Conservation (phyloP, 352 stramenopile genomes). For the Phytophthora idaei region DNA sequence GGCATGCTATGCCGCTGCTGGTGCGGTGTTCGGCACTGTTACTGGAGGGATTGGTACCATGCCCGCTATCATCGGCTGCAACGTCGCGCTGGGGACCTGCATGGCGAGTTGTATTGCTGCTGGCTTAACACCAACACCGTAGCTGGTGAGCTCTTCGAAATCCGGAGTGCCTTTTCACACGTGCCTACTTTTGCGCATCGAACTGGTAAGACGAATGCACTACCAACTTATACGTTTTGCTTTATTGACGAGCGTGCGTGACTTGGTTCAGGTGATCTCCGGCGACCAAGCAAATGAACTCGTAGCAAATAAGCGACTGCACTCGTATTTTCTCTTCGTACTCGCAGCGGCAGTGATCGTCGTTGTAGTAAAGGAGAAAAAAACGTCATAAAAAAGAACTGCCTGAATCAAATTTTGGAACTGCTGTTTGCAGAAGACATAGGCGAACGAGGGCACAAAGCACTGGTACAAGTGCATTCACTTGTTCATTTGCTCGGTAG, state of each 20-base stretch:
- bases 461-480: too few relatives aligned
- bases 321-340: neutral
- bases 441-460: too few relatives aligned
- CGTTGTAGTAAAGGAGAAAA: too few relatives aligned
- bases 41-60: slow-evolving; percentile 21
- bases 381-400: too few relatives aligned
- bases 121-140: slow-evolving; percentile 33
- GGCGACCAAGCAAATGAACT: slow-evolving; percentile 11
- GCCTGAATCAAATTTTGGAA: too few relatives aligned
- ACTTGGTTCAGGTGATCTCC: slow-evolving; percentile 1
- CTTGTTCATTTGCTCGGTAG: too few relatives aligned
- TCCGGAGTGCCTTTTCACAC: neutral
- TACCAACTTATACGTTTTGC: slow-evolving; percentile 10
- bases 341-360: neutral
- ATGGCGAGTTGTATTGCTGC: slow-evolving; percentile 47
- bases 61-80: slow-evolving; percentile 32
- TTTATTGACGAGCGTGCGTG: slow-evolving; percentile 9
- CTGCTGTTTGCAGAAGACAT: too few relatives aligned
- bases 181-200: neutral
- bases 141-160: neutral
- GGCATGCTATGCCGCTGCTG: slow-evolving; percentile 42
- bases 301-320: slow-evolving; percentile 3
- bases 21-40: slow-evolving; percentile 45
- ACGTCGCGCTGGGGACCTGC: slow-evolving; percentile 34
- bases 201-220: neutral